Evolutionary conservation across 306 rosid species (phyloP).

Genomic region (Begonia fuchsioides): DNA sequence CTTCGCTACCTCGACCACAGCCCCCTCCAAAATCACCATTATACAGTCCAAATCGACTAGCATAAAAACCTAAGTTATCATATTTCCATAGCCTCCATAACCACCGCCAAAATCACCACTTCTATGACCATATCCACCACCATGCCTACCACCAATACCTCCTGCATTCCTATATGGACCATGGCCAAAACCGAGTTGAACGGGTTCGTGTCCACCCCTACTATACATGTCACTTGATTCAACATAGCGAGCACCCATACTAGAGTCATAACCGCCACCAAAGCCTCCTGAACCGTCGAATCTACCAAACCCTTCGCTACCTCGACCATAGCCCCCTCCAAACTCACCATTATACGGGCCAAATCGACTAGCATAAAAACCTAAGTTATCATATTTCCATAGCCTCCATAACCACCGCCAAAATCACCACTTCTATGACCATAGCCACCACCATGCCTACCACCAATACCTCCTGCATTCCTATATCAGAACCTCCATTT

Average conservation of each 20-base stretch:
- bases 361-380: conserved; percentile 28
- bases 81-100: too few species aligned
- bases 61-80: conserved; percentile 5
- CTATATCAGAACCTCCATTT: conserved; percentile 74
- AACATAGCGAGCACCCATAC: conserved; percentile 37
- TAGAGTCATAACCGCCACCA: conserved; percentile 42
- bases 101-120: conserved; percentile 40
- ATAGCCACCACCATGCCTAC: conserved; percentile 62
- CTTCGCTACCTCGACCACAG: conserved; percentile 44
- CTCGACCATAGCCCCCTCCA: conserved; percentile 50
- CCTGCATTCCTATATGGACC: conserved; percentile 52
- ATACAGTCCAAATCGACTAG: conserved; percentile 45
- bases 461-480: conserved; percentile 45
- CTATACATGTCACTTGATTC: conserved; percentile 45
- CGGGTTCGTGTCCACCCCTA: too few species aligned
- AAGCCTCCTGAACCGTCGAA: conserved; percentile 32
- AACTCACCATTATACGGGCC: conserved; percentile 47
- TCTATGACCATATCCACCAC: conserved; percentile 58
- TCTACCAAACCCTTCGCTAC: conserved; percentile 40
- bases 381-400: too few species aligned
- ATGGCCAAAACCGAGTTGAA: too few species aligned
- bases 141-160: conserved; percentile 50
- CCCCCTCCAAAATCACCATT: conserved; percentile 43
- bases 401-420: conserved; percentile 19
- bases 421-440: conserved; percentile 41